These are phyloP conservation scores for Quercus phellos DNA, from an alignment of 331 rosid genomes.

Conservation along the genomic window DNA sequence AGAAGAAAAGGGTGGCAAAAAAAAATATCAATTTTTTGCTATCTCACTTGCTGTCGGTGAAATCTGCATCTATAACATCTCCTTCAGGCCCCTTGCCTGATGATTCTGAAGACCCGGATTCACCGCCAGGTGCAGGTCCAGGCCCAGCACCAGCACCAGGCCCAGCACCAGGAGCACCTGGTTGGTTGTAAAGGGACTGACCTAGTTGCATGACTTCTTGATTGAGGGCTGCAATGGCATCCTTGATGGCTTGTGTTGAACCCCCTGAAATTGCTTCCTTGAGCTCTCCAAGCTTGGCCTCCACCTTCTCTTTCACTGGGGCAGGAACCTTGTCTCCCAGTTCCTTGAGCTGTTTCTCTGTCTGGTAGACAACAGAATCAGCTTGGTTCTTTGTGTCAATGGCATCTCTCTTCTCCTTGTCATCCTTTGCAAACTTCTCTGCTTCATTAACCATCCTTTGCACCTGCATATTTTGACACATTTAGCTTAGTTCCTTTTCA, in stretches of 20 bases:
- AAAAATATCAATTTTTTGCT: neutral
- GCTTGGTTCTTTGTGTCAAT: constrained; percentile 64
- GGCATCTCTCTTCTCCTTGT: constrained; percentile 60
- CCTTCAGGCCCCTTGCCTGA: constrained; percentile 49
- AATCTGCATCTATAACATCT: constrained; percentile 58
- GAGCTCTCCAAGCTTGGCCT: constrained; percentile 50
- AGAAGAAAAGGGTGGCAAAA: too few relatives aligned
- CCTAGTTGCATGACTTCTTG: constrained; percentile 69
- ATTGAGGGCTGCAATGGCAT: constrained; percentile 54
- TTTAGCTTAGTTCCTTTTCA: too few relatives aligned
- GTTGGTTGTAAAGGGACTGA: constrained; percentile 58
- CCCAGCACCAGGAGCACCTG: constrained; percentile 33
- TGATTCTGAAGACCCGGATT: constrained; percentile 46
- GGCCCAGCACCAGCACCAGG: neutral
- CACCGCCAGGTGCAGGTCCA: constrained; percentile 40
- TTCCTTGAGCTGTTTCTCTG: constrained; percentile 58
- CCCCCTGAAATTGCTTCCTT: constrained; percentile 52
- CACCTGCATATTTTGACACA: constrained; percentile 32
- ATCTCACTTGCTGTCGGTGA: constrained; percentile 48
- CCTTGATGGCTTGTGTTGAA: constrained; percentile 45
- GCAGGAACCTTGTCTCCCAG: constrained; percentile 59
- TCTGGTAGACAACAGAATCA: constrained; percentile 59
- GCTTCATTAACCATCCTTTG: constrained; percentile 51
- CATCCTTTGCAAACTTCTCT: constrained; percentile 54
- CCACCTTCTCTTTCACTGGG: constrained; percentile 58